Percentiles rank a stretch among this genome's conserved stretches.
Conservation (phyloP, 345 rosid genomes). For the Lepidium didymum region DNA sequence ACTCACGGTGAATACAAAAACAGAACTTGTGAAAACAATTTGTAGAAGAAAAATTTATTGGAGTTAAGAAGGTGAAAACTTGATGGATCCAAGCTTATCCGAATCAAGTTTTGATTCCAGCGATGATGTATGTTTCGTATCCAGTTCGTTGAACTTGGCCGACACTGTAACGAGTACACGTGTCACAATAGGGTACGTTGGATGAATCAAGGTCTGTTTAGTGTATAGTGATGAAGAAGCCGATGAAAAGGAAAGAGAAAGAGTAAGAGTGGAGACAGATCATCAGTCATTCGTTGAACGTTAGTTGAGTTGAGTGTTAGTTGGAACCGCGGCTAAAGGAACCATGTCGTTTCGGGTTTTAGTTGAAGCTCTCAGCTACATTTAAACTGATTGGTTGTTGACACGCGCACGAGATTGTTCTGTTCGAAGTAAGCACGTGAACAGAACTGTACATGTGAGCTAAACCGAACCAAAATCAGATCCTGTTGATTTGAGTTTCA, state of each 20-base stretch:
- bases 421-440: slow-evolving; percentile 12
- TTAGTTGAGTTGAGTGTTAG: slow-evolving; percentile 27
- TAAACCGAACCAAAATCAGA: neutral
- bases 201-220: slow-evolving; percentile 26
- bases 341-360: slow-evolving; percentile 2
- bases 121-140: slow-evolving; percentile 7
- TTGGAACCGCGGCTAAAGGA: neutral
- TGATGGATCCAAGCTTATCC: slow-evolving; percentile 3
- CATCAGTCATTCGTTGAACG: slow-evolving; percentile 23
- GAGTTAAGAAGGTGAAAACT: neutral
- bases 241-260: slow-evolving; percentile 14
- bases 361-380: neutral
- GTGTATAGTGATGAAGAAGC: slow-evolving; percentile 17
- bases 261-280: neutral
- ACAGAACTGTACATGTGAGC: neutral
- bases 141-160: slow-evolving; percentile 19
- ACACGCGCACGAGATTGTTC: slow-evolving; percentile 8
- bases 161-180: slow-evolving; percentile 18
- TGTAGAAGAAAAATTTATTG: neutral
- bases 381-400: slow-evolving; percentile 5
- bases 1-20: slow-evolving; percentile 7
- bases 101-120: neutral
- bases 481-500: neutral
- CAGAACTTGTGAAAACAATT: neutral
- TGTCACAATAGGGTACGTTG: slow-evolving; percentile 11